Evolutionary conservation across 208 protist genomes (phyloP), one percentile per base, ranked within the genome.

Genomic region (Wallacemonas sp.): DNA sequence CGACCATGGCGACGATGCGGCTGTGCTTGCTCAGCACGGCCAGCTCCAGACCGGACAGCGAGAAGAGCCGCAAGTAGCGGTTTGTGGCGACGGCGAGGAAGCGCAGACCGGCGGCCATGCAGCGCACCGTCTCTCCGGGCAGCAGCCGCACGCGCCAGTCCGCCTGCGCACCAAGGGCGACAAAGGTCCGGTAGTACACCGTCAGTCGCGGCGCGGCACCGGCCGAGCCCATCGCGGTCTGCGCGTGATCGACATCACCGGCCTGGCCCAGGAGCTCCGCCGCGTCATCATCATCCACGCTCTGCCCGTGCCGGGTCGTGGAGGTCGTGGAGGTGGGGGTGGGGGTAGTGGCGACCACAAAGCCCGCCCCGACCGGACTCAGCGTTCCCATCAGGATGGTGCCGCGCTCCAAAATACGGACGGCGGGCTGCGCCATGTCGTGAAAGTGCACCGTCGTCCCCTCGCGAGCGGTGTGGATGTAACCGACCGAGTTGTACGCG

Each of bases 401-500:
- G 11, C 81, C 82, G n/a, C 73, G 74, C 61, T 87, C 76, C 44
- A 72, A 36, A 41, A 95, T 32, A 23, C 84, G 84, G 16, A 95
- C 83, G 5, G 85, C 77, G 2, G 86, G 81, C 39, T 77, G 54
- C 22, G 83, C 81, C 26, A 93, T 85, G 61, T 96, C 87, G 71
- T 93, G 90, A 67, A 96, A 96, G 74, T 92, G 81, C 26, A 96
- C 72, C 0, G 76, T 87, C 4, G 84, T 89, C 22, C 70, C 71
- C 7, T 90, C 81, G 20, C 70, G 55, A 14, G 76, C 81, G 73
- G 65, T 67, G 65, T 81, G 84, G 61, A 96, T 91, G 72, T 83
- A 93, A 2, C 90, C 90, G 0, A 89, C 76, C 11, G 84, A 77
- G 74, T 96, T 96, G 74, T 96, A 96, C 23, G 90, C 90, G 1